phyloP scores from a whole-genome alignment of 2,329 filamentous ascomycete species.

The Massarina eburnea region DNA sequence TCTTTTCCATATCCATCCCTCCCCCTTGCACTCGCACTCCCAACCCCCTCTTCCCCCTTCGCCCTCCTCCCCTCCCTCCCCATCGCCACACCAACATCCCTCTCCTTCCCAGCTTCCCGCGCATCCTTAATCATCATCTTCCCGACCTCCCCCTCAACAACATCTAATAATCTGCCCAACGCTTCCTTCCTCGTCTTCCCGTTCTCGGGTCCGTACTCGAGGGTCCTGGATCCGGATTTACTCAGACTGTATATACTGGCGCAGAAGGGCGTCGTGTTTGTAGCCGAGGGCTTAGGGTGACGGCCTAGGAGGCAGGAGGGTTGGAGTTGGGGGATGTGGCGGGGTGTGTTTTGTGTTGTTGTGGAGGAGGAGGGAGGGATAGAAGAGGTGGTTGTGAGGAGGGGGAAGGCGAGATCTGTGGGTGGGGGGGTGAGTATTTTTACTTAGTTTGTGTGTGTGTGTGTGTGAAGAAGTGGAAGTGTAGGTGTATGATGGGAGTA shows the following conservation, averaged over 20 bases:
- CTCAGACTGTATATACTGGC: constrained; percentile 18
- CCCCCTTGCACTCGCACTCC: neutral
- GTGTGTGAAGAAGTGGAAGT: too few species aligned
- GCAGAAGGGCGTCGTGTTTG: constrained; percentile 7
- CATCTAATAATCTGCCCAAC: constrained; percentile 13
- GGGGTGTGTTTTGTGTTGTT: neutral
- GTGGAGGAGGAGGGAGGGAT: neutral
- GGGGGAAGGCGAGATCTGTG: neutral
- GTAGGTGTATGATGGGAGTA: neutral
- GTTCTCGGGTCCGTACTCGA: constrained; percentile 20
- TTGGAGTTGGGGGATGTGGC: constrained; percentile 2
- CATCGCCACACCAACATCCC: constrained; percentile 3
- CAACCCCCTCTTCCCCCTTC: constrained; percentile 4
- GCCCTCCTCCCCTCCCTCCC: constrained; percentile 8
- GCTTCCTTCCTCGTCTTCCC: constrained; percentile 15
- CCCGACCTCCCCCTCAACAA: constrained; percentile 13
- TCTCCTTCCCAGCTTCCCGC: constrained; percentile 2
- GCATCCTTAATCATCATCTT: too few species aligned
- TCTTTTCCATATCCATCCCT: neutral
- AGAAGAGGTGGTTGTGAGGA: neutral
- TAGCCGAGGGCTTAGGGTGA: constrained; percentile 5
- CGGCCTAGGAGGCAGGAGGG: constrained; percentile 17
- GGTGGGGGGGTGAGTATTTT: constrained; percentile 13
- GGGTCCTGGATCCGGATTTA: constrained; percentile 8
- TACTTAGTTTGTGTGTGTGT: constrained; percentile 9